These are phyloP conservation scores for Gynandropsis gynandra DNA, from an alignment of 345 rosid species.

Conservation along the genomic window DNA sequence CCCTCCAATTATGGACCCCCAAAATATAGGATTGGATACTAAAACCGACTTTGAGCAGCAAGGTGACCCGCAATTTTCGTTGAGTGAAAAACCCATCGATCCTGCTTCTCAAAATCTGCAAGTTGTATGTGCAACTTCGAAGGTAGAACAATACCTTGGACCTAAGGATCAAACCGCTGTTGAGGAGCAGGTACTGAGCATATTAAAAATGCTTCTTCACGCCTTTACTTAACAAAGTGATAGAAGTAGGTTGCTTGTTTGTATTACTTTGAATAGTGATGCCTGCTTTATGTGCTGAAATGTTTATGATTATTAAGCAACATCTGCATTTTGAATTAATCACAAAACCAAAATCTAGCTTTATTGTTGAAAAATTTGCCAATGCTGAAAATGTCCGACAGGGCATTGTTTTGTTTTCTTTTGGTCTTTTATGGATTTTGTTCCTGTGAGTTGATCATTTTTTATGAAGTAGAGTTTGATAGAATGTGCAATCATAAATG, in stretches of 20 bases:
- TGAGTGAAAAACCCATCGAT: conserved; percentile 36
- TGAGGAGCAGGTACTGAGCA: conserved; percentile 52
- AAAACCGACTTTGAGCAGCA: conserved; percentile 45
- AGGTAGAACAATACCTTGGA: conserved; percentile 31
- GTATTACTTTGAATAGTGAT: conserved; percentile 5
- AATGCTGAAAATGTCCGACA: too few species aligned
- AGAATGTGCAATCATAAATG: too few species aligned
- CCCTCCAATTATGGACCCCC: conserved; percentile 37
- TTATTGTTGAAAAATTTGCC: conserved; percentile 19
- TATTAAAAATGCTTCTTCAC: conserved; percentile 17
- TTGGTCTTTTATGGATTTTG: too few species aligned
- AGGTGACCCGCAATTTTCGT: conserved; percentile 37
- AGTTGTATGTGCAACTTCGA: conserved; percentile 20
- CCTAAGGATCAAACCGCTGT: conserved; percentile 23
- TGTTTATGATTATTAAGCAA: not conserved
- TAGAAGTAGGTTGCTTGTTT: conserved; percentile 9
- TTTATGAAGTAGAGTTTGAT: too few species aligned
- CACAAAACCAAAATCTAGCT: conserved; percentile 21
- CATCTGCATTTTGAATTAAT: not conserved
- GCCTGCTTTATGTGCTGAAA: conserved; percentile 10
- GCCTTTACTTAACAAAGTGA: conserved; percentile 10
- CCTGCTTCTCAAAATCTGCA: conserved; percentile 37
- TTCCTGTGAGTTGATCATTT: too few species aligned
- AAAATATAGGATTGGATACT: conserved; percentile 36
- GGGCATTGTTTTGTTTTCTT: too few species aligned